Base-by-base conservation (phyloP, 768 basidiomycete species). In the Mycena epipterygia region DNA sequence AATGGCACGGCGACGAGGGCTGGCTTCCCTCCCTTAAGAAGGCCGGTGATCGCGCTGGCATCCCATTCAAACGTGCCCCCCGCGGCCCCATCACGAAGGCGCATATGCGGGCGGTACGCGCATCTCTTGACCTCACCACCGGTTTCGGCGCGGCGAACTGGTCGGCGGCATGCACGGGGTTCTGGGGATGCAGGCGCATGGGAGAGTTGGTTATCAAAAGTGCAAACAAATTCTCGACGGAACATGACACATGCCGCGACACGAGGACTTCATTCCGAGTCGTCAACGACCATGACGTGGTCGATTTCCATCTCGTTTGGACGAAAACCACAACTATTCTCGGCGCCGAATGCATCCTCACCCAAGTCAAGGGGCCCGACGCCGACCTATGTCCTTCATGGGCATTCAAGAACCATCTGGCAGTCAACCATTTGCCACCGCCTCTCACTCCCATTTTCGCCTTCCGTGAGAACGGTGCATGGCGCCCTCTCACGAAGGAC, bases 1-100 rank as follows among this genome's bases (percentile, higher is more conserved):
- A 51, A 3, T 70, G 68, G 67, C 25, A 68, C 39, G 67, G 67
- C 19, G 42, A 62, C 39, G 41, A 55, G 17, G 13, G 41, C 5
- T 57, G 52, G 64, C 25, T 65, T 3, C 35, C 27, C 8, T 11
- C 39, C 27, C 16, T 39, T 8, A 52, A 53, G 52, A 41, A 17
- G 27, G 37, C 32, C 4, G 39, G 51, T 52, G 60, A 62, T 30
- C 12, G 37, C 30, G 37, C 49, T 5, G 60, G 67, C 27, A 27
- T 62, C 32, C 30, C 27, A 2, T 53, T 55, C 35, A 52, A 53
- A 11, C 59, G 48, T 5, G 27, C 59, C 8, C 67, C 59, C 3
- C 59, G 42, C 2, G 42, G 42, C 5, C 67, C 67, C 6, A 60
- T 63, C 21, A 63, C 67, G 19, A 30, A 11, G 2, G 51, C 46